Evolutionary conservation across 768 basidiomycete genomes (phyloP).

Genomic region (Naganishia onofrii): DNA sequence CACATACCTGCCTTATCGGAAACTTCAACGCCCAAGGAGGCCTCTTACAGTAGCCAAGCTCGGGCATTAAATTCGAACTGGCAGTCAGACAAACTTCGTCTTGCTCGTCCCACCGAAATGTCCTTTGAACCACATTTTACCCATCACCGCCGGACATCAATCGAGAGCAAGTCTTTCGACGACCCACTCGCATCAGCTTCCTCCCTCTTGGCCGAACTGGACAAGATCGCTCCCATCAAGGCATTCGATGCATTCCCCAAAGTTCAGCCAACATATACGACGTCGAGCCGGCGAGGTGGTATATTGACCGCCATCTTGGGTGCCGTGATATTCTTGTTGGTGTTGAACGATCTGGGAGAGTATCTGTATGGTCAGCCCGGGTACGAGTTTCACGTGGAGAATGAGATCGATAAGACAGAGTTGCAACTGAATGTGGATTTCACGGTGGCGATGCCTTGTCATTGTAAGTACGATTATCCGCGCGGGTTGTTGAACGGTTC

Average conservation of each 20-base stretch:
- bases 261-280: constrained; percentile 49
- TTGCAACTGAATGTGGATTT: constrained; percentile 89
- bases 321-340: constrained; percentile 45
- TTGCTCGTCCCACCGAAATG: neutral
- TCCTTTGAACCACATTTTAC: constrained; percentile 48
- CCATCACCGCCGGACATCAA: constrained; percentile 27
- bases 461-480: constrained; percentile 64
- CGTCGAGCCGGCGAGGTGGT: constrained; percentile 43
- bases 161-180: constrained; percentile 30
- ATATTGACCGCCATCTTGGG: constrained; percentile 46
- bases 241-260: constrained; percentile 52
- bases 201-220: constrained; percentile 48
- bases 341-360: constrained; percentile 76
- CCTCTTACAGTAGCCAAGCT: too few species aligned
- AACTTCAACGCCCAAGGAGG: too few species aligned
- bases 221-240: constrained; percentile 49
- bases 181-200: constrained; percentile 30
- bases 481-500: neutral
- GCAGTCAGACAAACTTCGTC: neutral
- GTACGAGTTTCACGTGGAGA: constrained; percentile 82
- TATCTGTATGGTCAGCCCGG: constrained; percentile 92
- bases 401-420: constrained; percentile 57
- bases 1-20: too few species aligned
- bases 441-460: constrained; percentile 88
- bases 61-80: too few species aligned